Percentiles rank a stretch among this genome's conserved stretches.
Conservation (phyloP, 345 rosid species). For the Citrus sp. region DNA sequence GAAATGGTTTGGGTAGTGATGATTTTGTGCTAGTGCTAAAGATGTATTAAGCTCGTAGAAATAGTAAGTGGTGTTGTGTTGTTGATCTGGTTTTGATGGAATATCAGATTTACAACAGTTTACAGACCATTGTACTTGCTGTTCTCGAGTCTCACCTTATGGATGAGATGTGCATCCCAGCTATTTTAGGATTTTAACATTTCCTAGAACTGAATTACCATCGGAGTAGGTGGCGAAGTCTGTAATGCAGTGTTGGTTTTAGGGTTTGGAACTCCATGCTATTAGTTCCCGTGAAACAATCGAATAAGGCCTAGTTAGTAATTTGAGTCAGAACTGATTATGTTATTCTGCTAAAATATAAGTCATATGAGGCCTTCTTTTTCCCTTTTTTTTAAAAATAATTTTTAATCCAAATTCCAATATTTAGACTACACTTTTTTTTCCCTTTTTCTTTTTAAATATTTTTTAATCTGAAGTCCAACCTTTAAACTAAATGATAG, state of each 20-base stretch:
- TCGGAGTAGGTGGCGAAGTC: not conserved
- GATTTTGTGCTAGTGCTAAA: no score
- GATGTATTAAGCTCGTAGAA: not conserved
- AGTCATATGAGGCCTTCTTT: not conserved
- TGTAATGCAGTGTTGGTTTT: not conserved
- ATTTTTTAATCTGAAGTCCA: not conserved
- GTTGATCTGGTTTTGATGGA: not conserved
- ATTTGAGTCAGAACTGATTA: not conserved
- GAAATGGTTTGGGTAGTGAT: not conserved
- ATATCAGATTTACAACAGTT: not conserved
- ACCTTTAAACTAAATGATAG: not conserved
- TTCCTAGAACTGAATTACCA: not conserved
- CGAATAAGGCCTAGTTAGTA: not conserved
- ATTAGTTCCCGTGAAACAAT: not conserved
- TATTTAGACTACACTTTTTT: not conserved
- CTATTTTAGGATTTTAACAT: not conserved
- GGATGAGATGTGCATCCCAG: not conserved
- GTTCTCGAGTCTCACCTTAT: not conserved
- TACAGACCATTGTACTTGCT: not conserved
- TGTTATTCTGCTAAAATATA: not conserved
- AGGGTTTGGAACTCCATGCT: not conserved
- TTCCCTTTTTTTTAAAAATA: no score
- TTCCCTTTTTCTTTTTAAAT: no score
- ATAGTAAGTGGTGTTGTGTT: not conserved
- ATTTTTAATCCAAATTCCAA: not conserved